Conservation (phyloP, 228 moss, liverwort and hornwort species). For the Sphagnum fallax region DNA sequence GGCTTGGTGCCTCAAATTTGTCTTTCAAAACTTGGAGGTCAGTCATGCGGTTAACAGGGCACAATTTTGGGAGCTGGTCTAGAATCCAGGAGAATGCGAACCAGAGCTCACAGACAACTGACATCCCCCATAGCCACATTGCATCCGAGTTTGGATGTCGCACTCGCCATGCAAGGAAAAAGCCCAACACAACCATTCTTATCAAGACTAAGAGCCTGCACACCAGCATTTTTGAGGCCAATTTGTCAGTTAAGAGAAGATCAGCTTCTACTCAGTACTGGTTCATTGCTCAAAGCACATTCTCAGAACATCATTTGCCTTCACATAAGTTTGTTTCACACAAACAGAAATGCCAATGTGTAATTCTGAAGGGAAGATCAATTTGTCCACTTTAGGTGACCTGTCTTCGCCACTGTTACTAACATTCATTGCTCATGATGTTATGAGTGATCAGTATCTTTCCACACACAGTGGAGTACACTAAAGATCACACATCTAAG, state of each 20-base stretch:
- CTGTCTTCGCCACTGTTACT: too few relatives aligned
- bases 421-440: too few relatives aligned
- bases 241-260: background rate
- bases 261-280: background rate
- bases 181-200: constrained; percentile 39
- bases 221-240: background rate
- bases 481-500: too few relatives aligned
- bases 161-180: constrained; percentile 40
- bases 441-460: too few relatives aligned
- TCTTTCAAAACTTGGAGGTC: constrained; percentile 47
- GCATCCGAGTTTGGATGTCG: constrained; percentile 44
- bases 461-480: too few relatives aligned
- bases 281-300: background rate
- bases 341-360: background rate
- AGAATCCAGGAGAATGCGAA: constrained; percentile 75
- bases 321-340: background rate
- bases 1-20: constrained; percentile 47
- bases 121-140: constrained; percentile 62
- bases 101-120: constrained; percentile 55
- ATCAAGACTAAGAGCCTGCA: constrained; percentile 41
- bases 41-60: constrained; percentile 49
- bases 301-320: background rate
- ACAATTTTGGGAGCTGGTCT: constrained; percentile 57
- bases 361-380: too few relatives aligned
- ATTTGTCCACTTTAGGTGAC: too few relatives aligned